Conservation (phyloP, 1,284 basidiomycete genomes). For the Ustilago esculenta region DNA sequence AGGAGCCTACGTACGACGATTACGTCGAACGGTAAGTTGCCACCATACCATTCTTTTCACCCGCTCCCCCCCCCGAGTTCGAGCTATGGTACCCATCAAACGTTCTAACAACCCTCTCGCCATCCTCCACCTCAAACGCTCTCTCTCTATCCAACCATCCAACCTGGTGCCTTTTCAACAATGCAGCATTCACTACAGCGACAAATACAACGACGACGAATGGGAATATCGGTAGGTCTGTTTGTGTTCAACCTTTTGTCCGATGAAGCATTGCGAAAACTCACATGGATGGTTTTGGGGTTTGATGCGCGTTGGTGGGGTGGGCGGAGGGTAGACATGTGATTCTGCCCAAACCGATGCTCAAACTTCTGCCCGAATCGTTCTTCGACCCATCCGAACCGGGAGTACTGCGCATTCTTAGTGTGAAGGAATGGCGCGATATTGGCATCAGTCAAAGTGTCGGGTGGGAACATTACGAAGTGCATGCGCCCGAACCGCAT, state of each 20-base stretch:
- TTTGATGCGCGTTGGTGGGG: no score
- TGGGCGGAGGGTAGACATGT: no score
- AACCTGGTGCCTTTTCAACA: no score
- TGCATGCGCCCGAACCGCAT: slow-evolving; percentile 75
- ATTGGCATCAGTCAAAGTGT: slow-evolving; percentile 95
- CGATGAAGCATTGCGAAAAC: no score
- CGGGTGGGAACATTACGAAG: slow-evolving; percentile 97
- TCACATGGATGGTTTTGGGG: no score
- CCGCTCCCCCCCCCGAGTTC: no score
- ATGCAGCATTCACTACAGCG: slow-evolving; percentile 64
- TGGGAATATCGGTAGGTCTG: slow-evolving; percentile 74
- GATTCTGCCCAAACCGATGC: slow-evolving; percentile 66
- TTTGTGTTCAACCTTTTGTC: no score
- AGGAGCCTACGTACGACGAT: slow-evolving; percentile 62
- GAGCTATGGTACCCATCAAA: no score
- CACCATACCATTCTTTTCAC: no score
- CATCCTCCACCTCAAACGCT: no score
- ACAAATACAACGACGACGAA: slow-evolving; percentile 70
- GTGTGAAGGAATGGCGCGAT: slow-evolving; percentile 90
- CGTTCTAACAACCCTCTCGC: no score
- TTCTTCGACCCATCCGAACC: slow-evolving; percentile 76
- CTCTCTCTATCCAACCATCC: no score
- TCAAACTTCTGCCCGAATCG: slow-evolving; percentile 63
- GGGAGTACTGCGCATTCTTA: slow-evolving; percentile 81
- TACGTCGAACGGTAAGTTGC: slow-evolving; percentile 60